Base-by-base conservation (phyloP, 768 basidiomycete genomes). In the Hericium alpestre region DNA sequence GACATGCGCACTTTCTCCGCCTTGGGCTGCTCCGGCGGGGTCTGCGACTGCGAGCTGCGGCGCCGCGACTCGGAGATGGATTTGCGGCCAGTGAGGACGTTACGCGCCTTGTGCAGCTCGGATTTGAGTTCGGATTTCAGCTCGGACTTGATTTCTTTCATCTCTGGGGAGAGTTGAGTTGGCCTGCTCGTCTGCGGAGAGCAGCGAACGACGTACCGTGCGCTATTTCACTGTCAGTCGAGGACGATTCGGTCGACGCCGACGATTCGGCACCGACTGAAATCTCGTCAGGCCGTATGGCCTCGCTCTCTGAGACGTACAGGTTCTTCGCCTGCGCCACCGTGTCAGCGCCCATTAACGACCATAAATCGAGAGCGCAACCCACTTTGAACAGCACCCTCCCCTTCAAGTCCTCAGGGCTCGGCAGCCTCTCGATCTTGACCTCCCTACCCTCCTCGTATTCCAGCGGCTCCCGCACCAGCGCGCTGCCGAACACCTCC, bases 351-450 rank as follows among this genome's bases (percentile, higher is more conserved):
- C 49, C 4, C 23, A 46, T 38, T 55, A 16, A n/a, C 23, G 23
- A 39, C 20, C 32, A 32, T 9, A 32, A 1, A 32, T 7, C 23
- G 40, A 41, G 20, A 32, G 10, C 11, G 37, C 11, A 5, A 69
- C 74, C 50, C 32, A 84, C 90, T 77, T 98, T 98, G 58, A 98
- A 70, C 38, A 96, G 67, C n/a, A 96, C 78, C 59, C 81, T 82
- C 4, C 83, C 78, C 67, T 81, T 87, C 51, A 98, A 74, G 16
- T 85, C 79, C 53, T 92, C 86, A 0, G 94, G 94, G 66, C 91
- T 94, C 0, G 94, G 94, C 27, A 98, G 64, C 12, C 63, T 66
- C 0, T 74, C 74, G n/a, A 83, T 69, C 55, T 51, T 51, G 15
- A 23, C 23, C 7, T 22, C 16, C 9, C 32, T 32, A n/a, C 70